phyloP scores from a whole-genome alignment of 768 basidiomycete species.

The Termitomyces sp. region DNA sequence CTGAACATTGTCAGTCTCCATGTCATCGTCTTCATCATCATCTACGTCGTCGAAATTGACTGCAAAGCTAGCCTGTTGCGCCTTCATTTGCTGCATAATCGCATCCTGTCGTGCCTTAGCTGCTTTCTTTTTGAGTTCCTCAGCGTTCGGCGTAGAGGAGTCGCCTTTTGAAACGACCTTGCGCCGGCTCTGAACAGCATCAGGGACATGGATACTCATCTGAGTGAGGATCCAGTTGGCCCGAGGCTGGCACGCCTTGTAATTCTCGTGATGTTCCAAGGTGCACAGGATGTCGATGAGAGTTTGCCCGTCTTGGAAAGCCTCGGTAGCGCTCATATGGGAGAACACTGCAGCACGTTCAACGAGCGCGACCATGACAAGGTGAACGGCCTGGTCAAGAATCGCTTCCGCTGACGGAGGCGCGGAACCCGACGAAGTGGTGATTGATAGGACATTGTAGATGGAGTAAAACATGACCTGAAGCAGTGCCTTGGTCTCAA shows the following conservation, averaged over 20 bases:
- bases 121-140: constrained; percentile 75
- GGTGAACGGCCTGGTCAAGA: constrained; percentile 83
- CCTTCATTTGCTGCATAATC: constrained; percentile 95
- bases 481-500: constrained; percentile 68
- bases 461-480: constrained; percentile 84
- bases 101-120: constrained; percentile 90
- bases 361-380: constrained; percentile 82
- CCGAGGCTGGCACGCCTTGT: constrained; percentile 66
- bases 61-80: constrained; percentile 85
- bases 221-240: constrained; percentile 71
- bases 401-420: constrained; percentile 86
- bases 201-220: constrained; percentile 52
- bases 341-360: constrained; percentile 66
- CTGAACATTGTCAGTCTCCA: constrained; percentile 44
- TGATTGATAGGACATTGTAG: constrained; percentile 67
- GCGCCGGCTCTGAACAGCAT: constrained; percentile 51
- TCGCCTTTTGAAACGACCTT: constrained; percentile 33
- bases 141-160: constrained; percentile 41
- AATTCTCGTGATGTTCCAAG: constrained; percentile 76
- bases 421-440: constrained; percentile 52
- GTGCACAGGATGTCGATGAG: constrained; percentile 70
- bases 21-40: constrained; percentile 69
- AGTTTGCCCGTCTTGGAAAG: constrained; percentile 56
- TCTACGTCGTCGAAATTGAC: constrained; percentile 70
- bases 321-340: constrained; percentile 45